Conservation (phyloP, 2,329 filamentous ascomycete species). For the Ophiostoma novo-ulmi region DNA sequence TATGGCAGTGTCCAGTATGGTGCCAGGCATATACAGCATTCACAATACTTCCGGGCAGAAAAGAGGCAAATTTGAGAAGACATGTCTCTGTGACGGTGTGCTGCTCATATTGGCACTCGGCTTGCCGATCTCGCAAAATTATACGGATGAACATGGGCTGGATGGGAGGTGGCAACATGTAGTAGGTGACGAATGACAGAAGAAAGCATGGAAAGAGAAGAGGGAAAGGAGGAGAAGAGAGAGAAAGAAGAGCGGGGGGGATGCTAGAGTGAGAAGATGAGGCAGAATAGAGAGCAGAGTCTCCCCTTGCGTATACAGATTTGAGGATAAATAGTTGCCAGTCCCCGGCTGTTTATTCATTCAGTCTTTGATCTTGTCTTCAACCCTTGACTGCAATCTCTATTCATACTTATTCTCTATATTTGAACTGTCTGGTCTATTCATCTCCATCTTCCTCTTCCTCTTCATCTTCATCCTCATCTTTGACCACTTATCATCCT, state of each 20-base stretch:
- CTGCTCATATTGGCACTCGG: not conserved
- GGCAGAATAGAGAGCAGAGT: not conserved
- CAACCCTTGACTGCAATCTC: not conserved
- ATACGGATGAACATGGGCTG: not conserved
- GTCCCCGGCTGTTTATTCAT: not conserved
- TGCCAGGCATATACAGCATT: not conserved
- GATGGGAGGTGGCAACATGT: not conserved
- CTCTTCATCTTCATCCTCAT: not conserved
- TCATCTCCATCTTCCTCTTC: no score
- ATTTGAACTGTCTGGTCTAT: not conserved
- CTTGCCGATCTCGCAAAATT: not conserved
- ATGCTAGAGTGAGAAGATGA: not conserved
- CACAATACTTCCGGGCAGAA: not conserved
- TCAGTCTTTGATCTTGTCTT: not conserved
- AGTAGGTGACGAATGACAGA: not conserved
- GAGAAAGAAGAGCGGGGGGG: not conserved
- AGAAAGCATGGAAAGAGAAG: not conserved
- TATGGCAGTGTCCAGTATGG: not conserved
- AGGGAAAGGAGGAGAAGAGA: not conserved
- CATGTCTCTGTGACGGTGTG: not conserved
- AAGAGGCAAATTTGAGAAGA: not conserved
- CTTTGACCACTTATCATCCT: not conserved
- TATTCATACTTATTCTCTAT: not conserved
- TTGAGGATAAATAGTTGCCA: slow-evolving; percentile 2
- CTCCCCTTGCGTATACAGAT: not conserved